Evolutionary conservation across 1,139 yeast species (phyloP), one percentile per base, ranked within the genome.

Genomic region (Arxiozyma heterogenica): DNA sequence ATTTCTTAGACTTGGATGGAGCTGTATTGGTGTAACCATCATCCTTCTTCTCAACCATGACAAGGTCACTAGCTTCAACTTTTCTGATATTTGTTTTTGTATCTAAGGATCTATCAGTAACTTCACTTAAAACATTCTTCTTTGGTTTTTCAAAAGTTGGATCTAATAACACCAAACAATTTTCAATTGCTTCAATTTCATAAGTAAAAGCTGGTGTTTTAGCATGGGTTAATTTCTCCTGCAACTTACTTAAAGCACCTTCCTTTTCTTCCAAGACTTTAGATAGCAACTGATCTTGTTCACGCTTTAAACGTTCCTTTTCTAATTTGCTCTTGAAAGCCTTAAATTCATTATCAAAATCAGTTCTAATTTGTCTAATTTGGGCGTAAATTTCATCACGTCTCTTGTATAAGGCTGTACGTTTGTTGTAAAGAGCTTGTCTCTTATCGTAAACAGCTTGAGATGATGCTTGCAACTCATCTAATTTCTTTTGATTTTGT

Each of bases 141-240:
- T 56, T 58, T 58, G 88, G 85, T 73, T 81, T 84, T 61, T 79
- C 86, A 71, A 82, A 85, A 49, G 83, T 71, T 61, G 95, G 95
- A 68, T 89, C 96, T 64, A 91, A 87, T 73, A 81, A 80, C 47
- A 74, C 67, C 70, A 90, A 77, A 67, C 89, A 77, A 59, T 77
- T 75, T 72, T 88, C 89, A 66, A 93, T 87, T 58, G 84, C 76
- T 63, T 76, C 78, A 64, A 88, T 83, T 73, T 89, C 93, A 50
- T 74, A 74, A 58, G 84, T 82, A 74, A 86, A 91, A 44, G 97
- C 98, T 47, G 98, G 96, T 64, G 78, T 76, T 41, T 91, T 86
- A 54, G 90, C 90, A 58, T 79, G 81, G 54, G 78, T 75, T 70
- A 83, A 76, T 65, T 80, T 79, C 59, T 77, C 75, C 65, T 86